Conservation (phyloP, 2,329 filamentous ascomycete genomes). For the Stachybotrys elegans region DNA sequence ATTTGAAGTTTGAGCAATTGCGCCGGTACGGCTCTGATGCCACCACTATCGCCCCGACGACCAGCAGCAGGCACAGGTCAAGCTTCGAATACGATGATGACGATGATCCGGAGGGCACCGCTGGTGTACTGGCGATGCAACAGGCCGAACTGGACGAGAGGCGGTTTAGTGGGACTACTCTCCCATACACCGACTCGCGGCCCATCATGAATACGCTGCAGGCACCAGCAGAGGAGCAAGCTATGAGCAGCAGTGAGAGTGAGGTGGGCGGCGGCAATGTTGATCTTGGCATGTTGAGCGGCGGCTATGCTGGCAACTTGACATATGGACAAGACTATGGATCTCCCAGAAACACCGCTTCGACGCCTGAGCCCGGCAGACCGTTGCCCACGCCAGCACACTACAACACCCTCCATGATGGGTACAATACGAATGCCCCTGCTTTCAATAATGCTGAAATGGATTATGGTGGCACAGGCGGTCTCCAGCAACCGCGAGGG, state of each 20-base stretch:
- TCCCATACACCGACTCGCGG: conserved; percentile 26
- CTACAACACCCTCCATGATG: conserved; percentile 18
- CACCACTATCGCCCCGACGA: conserved; percentile 32
- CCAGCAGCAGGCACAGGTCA: conserved; percentile 14
- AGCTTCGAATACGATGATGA: conserved; percentile 54
- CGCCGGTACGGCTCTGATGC: conserved; percentile 47
- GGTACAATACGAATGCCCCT: conserved; percentile 26
- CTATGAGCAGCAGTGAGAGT: conserved; percentile 59
- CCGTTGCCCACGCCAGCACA: conserved; percentile 43
- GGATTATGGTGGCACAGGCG: conserved; percentile 87
- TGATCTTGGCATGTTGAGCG: conserved; percentile 71
- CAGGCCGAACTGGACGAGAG: conserved; percentile 77
- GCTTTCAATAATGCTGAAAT: conserved; percentile 62
- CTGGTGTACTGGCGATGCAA: conserved; percentile 77
- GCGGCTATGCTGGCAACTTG: conserved; percentile 56
- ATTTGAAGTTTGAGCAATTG: conserved; percentile 41
- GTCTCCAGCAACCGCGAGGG: conserved; percentile 68
- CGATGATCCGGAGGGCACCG: conserved; percentile 82
- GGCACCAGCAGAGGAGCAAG: conserved; percentile 44
- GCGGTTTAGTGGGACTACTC: conserved; percentile 29
- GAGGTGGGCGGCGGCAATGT: conserved; percentile 60
- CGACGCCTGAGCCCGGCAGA: conserved; percentile 38
- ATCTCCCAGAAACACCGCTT: conserved; percentile 31
- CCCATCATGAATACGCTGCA: conserved; percentile 30
- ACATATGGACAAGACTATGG: conserved; percentile 45